These are phyloP conservation scores for Rickenella mellea DNA, from an alignment of 768 basidiomycete species.

Conservation along the genomic window DNA sequence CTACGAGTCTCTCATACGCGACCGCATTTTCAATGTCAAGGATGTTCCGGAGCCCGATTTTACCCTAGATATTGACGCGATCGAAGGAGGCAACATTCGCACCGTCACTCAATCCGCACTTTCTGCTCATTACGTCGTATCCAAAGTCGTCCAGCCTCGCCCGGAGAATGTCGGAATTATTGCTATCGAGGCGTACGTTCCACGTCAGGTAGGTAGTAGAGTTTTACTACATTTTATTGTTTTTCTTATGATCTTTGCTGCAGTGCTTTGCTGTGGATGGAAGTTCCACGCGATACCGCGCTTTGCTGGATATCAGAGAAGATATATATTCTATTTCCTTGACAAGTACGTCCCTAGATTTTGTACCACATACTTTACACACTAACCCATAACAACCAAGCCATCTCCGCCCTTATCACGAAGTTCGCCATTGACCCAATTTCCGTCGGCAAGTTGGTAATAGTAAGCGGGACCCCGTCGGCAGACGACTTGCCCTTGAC, in stretches of 20 bases:
- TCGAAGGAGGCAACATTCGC: too few relatives aligned
- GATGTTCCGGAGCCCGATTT: too few relatives aligned
- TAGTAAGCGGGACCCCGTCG: conserved; percentile 98
- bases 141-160: too few relatives aligned
- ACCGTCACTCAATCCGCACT: too few relatives aligned
- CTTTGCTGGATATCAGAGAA: conserved; percentile 96
- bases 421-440: conserved; percentile 95
- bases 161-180: conserved; percentile 93
- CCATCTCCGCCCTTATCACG: conserved; percentile 78
- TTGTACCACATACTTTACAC: conserved; percentile 78
- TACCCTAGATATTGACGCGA: too few relatives aligned
- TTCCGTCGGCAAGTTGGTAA: conserved; percentile 94
- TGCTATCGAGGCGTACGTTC: conserved; percentile 91
- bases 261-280: too few relatives aligned
- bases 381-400: conserved; percentile 28
- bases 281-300: conserved; percentile 96
- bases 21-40: too few relatives aligned
- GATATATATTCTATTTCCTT: conserved; percentile 95
- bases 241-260: too few relatives aligned
- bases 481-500: conserved; percentile 99
- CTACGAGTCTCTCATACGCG: too few relatives aligned
- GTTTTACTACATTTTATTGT: too few relatives aligned
- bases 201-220: conserved; percentile 77
- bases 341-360: conserved; percentile 85
- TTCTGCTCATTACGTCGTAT: too few relatives aligned